Evolutionary conservation across 208 protist species (phyloP).

Genomic region (Naegleria fowleri): DNA sequence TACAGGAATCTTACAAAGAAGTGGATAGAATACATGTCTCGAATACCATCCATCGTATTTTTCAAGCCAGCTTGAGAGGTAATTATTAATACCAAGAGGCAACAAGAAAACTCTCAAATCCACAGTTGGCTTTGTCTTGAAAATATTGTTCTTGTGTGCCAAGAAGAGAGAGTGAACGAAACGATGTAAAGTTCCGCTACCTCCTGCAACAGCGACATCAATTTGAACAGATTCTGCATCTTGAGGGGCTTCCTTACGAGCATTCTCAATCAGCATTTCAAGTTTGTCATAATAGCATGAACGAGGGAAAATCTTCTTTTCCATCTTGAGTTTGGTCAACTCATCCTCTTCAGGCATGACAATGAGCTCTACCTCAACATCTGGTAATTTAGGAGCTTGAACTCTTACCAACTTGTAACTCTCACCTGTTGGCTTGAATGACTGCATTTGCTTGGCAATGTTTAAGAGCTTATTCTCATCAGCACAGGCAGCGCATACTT

Average conservation of each 20-base stretch:
- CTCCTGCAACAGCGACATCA: background rate
- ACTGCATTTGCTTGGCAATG: background rate
- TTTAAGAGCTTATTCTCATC: background rate
- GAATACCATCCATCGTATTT: slow-evolving; percentile 14
- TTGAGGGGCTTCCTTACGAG: background rate
- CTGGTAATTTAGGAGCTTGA: background rate
- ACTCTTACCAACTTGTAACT: background rate
- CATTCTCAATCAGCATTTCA: background rate
- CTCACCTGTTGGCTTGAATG: background rate
- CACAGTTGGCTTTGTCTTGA: too few relatives aligned
- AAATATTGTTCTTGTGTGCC: background rate
- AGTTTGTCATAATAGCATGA: background rate
- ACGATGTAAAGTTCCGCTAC: slow-evolving; percentile 1
- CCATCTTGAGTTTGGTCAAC: background rate
- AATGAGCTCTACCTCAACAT: background rate
- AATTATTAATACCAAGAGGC: background rate
- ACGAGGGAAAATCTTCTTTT: background rate
- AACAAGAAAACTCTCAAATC: background rate
- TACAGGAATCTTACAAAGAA: background rate
- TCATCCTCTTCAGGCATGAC: background rate
- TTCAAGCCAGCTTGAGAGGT: background rate
- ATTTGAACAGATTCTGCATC: background rate
- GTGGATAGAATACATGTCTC: background rate
- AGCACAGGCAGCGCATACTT: background rate
- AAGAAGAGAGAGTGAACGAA: background rate